phyloP scores from a whole-genome alignment of 805 yeast species.

The Zygosaccharomyces bailii region DNA sequence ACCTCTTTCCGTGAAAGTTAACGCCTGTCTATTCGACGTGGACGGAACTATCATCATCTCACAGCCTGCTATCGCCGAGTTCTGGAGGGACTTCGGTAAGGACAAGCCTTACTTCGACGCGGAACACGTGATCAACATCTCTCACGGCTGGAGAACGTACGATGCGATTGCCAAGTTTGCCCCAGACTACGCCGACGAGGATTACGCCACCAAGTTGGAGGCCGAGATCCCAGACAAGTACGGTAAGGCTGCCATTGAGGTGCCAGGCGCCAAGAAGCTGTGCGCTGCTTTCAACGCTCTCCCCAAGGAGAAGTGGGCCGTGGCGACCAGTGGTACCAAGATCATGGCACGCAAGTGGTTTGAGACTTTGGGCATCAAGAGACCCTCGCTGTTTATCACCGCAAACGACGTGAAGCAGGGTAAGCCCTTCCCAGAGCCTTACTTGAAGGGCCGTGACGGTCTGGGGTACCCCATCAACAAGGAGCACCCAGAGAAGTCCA shows the following conservation, averaged over 20 bases:
- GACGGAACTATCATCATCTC: constrained; percentile 87
- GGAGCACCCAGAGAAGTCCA: constrained; percentile 38
- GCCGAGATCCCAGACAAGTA: constrained; percentile 65
- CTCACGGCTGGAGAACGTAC: constrained; percentile 81
- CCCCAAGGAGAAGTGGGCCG: constrained; percentile 71
- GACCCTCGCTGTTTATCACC: constrained; percentile 75
- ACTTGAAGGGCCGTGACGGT: constrained; percentile 51
- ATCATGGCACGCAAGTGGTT: constrained; percentile 80
- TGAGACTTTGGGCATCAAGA: constrained; percentile 53
- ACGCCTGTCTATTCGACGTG: constrained; percentile 68
- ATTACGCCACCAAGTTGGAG: constrained; percentile 64
- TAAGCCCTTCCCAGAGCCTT: constrained; percentile 86
- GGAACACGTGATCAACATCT: constrained; percentile 64
- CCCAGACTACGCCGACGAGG: constrained; percentile 67
- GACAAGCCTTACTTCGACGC: constrained; percentile 66
- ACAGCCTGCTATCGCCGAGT: constrained; percentile 75
- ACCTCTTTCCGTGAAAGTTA: constrained; percentile 37
- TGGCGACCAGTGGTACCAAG: constrained; percentile 80
- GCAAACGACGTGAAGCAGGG: constrained; percentile 78
- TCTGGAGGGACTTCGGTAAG: constrained; percentile 73
- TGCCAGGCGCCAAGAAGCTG: constrained; percentile 70
- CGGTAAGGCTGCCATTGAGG: constrained; percentile 70
- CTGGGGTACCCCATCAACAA: constrained; percentile 38
- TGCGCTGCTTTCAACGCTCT: constrained; percentile 49
- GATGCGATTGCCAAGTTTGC: constrained; percentile 73